Base-by-base conservation (phyloP, 2,329 filamentous ascomycete genomes). In the Hymenotorrendiella dingleyae region DNA sequence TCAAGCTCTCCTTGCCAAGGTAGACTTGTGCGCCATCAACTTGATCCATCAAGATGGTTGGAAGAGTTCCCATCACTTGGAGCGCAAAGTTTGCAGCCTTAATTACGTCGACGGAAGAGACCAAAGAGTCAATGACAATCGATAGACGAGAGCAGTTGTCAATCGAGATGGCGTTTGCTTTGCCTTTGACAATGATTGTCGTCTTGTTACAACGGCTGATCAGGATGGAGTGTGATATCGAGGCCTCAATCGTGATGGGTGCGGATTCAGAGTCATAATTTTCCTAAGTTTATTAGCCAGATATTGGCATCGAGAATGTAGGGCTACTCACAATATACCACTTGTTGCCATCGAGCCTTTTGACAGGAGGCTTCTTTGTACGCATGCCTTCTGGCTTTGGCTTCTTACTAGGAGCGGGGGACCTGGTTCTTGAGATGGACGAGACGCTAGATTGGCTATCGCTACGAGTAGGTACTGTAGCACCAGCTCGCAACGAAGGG, bases 121-220 rank as follows among this genome's bases (percentile, higher is more conserved):
- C 86, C 9, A 97, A 80, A 1, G 82, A 86, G 57, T 97, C 91
- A 41, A 97, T 77, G 39, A 97, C 80, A 40, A 98, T 76, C 21
- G 87, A 94, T 14, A 94, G 72, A 37, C 87, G 83, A 35, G 74
- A 78, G 43, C 84, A 91, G 69, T 96, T 96, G 68, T 97, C 93
- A 54, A 97, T 77, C 4, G 89, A 91, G 49, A 98, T 86, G n/a
- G 93, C 89, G 62, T 98, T 98, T 45, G 87, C 89, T 68, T 98
- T 98, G 66, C 88, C 90, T 60, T 80, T 84, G 60, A 98, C 71
- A 55, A 94, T 85, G 58, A 98, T 77, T 19, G 90, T 94, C 4
- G 86, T 86, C 67, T 93, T 93, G 67, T 81, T 89, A 74, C 91
- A 97, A 55, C 86, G 84, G 59, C 84, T 88, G 63, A 98, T 93